These are phyloP conservation scores for Tylopilus rubrobrunneus DNA, from an alignment of 768 basidiomycete genomes.

Conservation along the genomic window DNA sequence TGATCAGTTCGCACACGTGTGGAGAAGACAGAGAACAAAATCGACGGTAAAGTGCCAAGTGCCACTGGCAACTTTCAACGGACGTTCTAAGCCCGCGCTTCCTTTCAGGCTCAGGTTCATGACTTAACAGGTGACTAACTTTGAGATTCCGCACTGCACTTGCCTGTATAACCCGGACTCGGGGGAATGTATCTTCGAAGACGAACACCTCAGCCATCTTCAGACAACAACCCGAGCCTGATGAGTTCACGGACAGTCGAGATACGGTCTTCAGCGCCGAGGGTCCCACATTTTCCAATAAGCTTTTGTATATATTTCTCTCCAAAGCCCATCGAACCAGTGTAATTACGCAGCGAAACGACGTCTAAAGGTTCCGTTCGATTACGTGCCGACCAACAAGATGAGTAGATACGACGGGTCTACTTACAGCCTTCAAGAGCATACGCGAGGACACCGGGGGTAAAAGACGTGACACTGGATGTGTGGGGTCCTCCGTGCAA, in stretches of 20 bases:
- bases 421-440: constrained; percentile 60
- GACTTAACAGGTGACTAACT: too few species aligned
- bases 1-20: too few species aligned
- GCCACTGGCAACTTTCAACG: too few species aligned
- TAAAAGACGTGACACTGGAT: constrained; percentile 45
- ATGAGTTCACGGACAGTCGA: constrained; percentile 50
- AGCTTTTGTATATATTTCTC: constrained; percentile 54
- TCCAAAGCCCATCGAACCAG: constrained; percentile 64
- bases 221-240: constrained; percentile 44
- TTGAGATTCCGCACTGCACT: too few species aligned
- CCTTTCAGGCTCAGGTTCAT: too few species aligned
- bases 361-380: constrained; percentile 39
- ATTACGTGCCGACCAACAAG: not conserved
- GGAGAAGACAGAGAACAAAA: too few species aligned
- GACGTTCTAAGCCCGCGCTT: too few species aligned
- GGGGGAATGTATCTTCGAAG: too few species aligned
- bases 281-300: constrained; percentile 54
- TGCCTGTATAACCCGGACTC: too few species aligned
- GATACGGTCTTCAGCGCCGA: constrained; percentile 68
- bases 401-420: too few species aligned
- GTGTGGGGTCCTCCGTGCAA: constrained; percentile 67
- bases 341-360: constrained; percentile 61
- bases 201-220: constrained; percentile 15
- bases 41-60: too few species aligned
- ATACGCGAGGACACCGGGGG: constrained; percentile 38